Evolutionary conservation across 805 yeast species (phyloP), one percentile per base, ranked within the genome.

Genomic region (Isabelozyma pseudorhagii): DNA sequence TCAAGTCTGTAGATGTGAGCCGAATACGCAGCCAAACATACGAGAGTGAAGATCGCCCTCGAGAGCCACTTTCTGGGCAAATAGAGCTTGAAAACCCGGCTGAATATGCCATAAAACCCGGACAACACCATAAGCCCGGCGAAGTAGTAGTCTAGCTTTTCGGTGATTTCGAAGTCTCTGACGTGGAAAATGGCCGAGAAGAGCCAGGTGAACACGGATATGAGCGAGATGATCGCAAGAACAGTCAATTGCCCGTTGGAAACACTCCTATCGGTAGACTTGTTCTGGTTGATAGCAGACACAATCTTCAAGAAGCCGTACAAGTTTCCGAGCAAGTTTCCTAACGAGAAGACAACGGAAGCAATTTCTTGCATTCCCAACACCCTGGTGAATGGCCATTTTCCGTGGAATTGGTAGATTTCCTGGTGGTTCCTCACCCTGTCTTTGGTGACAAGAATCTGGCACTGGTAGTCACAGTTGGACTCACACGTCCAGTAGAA

Each of bases 391-490:
- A 94, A 94, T 2, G 98, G 98, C 99, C 99, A 94, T 70, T 94
- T 94, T 0, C 99, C 99, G 66, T 94, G 97, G 69, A 89, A 94
- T 65, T 94, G 99, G 40, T 78, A 77, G 0, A 89, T 71, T 49
- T 82, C 84, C 51, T 78, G 75, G n/a, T 77, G 74, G 2, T 67
- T 54, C 0, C 50, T 55, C 13, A 70, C 67, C 18, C 96, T 73
- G 38, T 79, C 71, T 1, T 61, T 59, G 0, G 97, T 91, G 42
- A 93, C 72, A 8, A 81, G 63, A 49, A 90, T 83, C 66, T 94
- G 98, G 65, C 99, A 94, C 57, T 84, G 87, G 66, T 94, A 94
- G 68, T 94, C 98, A 68, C 99, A 94, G 61, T 94, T 84, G 28
- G 84, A 78, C 2, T 68, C 68, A 62, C 96, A 89, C 50, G 81